phyloP scores from a whole-genome alignment of 2,329 filamentous ascomycete genomes.

The Coleophoma cylindrospora region DNA sequence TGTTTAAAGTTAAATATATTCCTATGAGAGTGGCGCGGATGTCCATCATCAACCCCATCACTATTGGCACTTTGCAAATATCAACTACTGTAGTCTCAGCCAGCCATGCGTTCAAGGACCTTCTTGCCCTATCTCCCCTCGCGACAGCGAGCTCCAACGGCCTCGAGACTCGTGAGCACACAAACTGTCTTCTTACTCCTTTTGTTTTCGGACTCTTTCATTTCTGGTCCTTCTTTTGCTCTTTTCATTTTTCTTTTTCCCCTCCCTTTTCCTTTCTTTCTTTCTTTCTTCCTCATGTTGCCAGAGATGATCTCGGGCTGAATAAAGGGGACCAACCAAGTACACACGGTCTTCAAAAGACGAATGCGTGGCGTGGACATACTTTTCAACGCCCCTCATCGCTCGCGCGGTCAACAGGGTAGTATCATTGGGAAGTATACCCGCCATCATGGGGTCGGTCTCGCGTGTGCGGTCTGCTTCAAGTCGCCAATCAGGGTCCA shows the following conservation, averaged over 20 bases:
- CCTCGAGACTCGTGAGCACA: constrained; percentile 13
- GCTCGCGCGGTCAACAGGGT: constrained; percentile 2
- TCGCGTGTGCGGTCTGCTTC: constrained; percentile 17
- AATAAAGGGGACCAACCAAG: constrained; percentile 7
- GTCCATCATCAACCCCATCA: too few species aligned
- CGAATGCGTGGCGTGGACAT: constrained; percentile 14
- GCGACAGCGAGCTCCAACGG: constrained; percentile 18
- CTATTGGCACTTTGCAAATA: too few species aligned
- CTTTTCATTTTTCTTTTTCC: neutral
- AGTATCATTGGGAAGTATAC: constrained; percentile 1
- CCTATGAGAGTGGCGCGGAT: too few species aligned
- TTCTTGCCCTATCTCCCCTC: neutral
- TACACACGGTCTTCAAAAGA: constrained; percentile 9
- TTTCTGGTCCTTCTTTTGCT: constrained; percentile 2
- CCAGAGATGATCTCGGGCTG: constrained; percentile 7
- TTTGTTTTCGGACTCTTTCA: neutral
- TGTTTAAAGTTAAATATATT: too few species aligned
- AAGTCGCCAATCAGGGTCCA: constrained; percentile 25
- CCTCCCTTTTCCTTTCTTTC: neutral
- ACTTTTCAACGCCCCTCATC: constrained; percentile 20
- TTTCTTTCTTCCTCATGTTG: constrained; percentile 5
- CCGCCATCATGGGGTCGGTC: constrained; percentile 19
- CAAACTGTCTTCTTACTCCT: constrained; percentile 1
- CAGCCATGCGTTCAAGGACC: too few species aligned
- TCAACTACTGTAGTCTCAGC: too few species aligned